Evolutionary conservation across 2,329 filamentous ascomycete genomes (phyloP), one percentile per base, ranked within the genome.

Genomic region (Cladobotryum protrusum): DNA sequence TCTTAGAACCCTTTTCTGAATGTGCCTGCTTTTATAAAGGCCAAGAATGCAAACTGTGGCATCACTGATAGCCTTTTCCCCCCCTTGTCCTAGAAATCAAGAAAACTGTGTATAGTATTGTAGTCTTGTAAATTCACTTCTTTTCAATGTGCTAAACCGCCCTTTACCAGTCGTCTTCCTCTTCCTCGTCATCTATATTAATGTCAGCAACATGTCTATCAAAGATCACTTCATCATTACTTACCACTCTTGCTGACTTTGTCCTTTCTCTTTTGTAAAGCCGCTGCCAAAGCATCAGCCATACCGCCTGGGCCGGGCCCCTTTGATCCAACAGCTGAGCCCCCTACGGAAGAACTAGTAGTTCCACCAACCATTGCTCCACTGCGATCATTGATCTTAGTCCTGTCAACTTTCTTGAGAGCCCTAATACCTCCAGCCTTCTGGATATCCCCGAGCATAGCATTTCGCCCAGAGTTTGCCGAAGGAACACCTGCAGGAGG

Each of bases 221-320:
- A 29, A 8, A 8, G 24, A 29, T 6, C 24, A 29, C 11, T 29
- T 29, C 24, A 29, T 29, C 24, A 35, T 4, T 37, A 85, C 88
- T 82, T 82, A 96, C 92, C 92, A 76, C 89, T 95, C 67, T 88
- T 86, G 71, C 88, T 89, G 66, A 96, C 92, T 76, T 95, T 96
- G 69, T 89, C 83, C 75, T 96, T 96, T 67, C 92, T 79, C 72
- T 88, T 87, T 63, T 85, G 82, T 60, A 91, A 69, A 50, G 86
- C 87, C 53, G 82, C 85, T 52, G 88, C 88, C 59, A 96, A 72
- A 43, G 89, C 91, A 71, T 86, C 89, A 18, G 89, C 89, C 78
- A 96, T 81, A 34, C 82, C 84, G 49, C 83, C 81, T 29, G 24
- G 24, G 11, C 80, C 78, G 15, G 74, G 77, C 40, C 77, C 77